phyloP scores from a whole-genome alignment of 345 rosid species.

The Gossypium mustelinum region DNA sequence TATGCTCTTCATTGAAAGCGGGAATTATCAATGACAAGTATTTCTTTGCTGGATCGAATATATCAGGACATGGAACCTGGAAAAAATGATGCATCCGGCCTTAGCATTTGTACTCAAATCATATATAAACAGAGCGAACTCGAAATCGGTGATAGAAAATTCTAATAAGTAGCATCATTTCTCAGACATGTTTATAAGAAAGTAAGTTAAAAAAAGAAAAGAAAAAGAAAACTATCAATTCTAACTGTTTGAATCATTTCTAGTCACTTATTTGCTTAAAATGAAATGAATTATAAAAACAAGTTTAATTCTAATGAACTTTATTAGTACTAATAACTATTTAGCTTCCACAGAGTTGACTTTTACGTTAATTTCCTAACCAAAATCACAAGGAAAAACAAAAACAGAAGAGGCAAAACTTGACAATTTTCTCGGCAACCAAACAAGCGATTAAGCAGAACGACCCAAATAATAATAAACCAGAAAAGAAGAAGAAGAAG shows the following conservation, averaged over 20 bases:
- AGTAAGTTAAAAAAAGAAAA: not conserved
- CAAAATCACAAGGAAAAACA: not conserved
- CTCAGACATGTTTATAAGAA: not conserved
- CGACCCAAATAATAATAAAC: not conserved
- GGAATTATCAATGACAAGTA: constrained; percentile 84
- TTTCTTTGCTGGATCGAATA: constrained; percentile 72
- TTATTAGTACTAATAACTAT: no score
- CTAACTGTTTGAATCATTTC: not conserved
- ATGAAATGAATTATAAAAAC: not conserved
- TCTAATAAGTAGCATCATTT: not conserved
- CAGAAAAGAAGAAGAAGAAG: not conserved
- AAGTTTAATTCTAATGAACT: not conserved
- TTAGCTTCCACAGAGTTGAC: not conserved
- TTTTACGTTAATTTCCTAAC: not conserved
- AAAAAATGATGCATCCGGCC: not conserved
- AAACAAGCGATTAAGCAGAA: not conserved
- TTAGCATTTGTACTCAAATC: not conserved
- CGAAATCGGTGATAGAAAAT: not conserved
- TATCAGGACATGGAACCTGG: constrained; percentile 67
- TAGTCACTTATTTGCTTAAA: not conserved
- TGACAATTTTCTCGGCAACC: constrained; percentile 8
- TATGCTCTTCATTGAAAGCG: constrained; percentile 83
- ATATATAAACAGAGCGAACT: not conserved
- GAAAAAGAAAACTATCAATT: not conserved
- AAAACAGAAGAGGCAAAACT: not conserved